Conservation (phyloP, 2,329 filamentous ascomycete genomes). For the Cytospora leucostoma region DNA sequence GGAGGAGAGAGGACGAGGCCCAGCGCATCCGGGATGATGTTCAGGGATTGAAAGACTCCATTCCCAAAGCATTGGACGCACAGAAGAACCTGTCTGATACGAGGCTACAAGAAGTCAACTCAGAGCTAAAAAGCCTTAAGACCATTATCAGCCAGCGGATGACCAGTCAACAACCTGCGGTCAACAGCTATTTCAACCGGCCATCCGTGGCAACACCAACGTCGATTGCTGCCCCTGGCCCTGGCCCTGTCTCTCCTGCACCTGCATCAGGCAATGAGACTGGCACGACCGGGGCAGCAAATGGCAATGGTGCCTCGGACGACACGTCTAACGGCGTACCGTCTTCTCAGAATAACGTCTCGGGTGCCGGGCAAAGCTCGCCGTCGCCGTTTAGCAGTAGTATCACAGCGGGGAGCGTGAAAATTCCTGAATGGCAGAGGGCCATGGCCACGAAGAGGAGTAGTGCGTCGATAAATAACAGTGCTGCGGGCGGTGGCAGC, state of each 20-base stretch:
- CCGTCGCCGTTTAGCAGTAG: conserved; percentile 55
- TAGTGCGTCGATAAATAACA: conserved; percentile 28
- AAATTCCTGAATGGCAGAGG: conserved; percentile 81
- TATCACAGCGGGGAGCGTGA: conserved; percentile 57
- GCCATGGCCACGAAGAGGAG: conserved; percentile 60
- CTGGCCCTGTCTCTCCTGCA: conserved; percentile 32
- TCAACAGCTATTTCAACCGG: conserved; percentile 36
- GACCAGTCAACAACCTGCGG: conserved; percentile 38
- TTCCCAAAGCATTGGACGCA: conserved; percentile 84
- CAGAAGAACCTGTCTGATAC: conserved; percentile 83
- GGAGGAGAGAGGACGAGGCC: conserved; percentile 83
- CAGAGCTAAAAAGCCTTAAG: conserved; percentile 90
- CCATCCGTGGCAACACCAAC: conserved; percentile 31
- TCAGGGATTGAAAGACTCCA: conserved; percentile 75
- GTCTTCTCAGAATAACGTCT: conserved; percentile 36
- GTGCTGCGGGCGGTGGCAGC: conserved; percentile 20
- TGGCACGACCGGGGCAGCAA: conserved; percentile 32
- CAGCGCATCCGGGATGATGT: conserved; percentile 86
- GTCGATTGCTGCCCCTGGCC: conserved; percentile 29
- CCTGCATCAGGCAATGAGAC: conserved; percentile 34
- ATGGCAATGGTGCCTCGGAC: conserved; percentile 32
- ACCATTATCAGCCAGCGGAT: conserved; percentile 72
- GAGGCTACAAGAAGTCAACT: conserved; percentile 80
- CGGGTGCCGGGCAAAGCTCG: conserved; percentile 41
- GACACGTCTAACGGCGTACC: conserved; percentile 35